A percentile compares a stretch with the other conserved stretches of the same genome.
Conservation (phyloP, 495 filamentous ascomycete species). For the Mytilinidion resinicola region DNA sequence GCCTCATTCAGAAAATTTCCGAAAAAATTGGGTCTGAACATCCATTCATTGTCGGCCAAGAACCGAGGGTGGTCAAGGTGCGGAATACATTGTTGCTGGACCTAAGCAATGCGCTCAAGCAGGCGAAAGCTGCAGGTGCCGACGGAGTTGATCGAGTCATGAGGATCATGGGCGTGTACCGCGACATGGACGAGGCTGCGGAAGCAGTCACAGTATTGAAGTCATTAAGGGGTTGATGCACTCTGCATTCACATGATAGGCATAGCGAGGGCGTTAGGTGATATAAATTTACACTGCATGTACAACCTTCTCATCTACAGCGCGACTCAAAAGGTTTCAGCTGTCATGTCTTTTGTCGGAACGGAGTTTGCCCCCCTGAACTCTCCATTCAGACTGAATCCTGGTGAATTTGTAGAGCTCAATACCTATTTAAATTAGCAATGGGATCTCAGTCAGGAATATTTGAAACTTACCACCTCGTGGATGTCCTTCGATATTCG, state of each 20-base stretch:
- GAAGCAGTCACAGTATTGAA: slow-evolving; percentile 62
- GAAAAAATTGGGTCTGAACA: slow-evolving; percentile 51
- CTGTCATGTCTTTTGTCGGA: slow-evolving; percentile 45
- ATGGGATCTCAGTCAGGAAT: background rate
- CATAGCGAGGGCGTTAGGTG: slow-evolving; percentile 32
- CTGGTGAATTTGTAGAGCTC: slow-evolving; percentile 78
- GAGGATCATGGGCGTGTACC: slow-evolving; percentile 68
- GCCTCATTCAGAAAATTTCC: slow-evolving; percentile 47
- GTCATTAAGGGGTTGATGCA: slow-evolving; percentile 48
- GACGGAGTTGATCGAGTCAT: slow-evolving; percentile 54
- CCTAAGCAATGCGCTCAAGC: slow-evolving; percentile 69
- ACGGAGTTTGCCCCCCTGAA: slow-evolving; percentile 56
- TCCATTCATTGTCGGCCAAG: slow-evolving; percentile 58
- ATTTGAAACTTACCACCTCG: slow-evolving; percentile 62
- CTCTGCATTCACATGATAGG: slow-evolving; percentile 9
- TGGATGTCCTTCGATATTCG: slow-evolving; percentile 71
- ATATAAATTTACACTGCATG: slow-evolving; percentile 16
- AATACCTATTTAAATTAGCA: slow-evolving; percentile 52
- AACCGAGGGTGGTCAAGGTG: slow-evolving; percentile 51
- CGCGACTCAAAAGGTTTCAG: background rate
- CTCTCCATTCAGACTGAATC: slow-evolving; percentile 76
- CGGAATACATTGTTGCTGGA: slow-evolving; percentile 79
- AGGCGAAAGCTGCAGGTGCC: slow-evolving; percentile 51
- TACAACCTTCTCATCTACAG: slow-evolving; percentile 43
- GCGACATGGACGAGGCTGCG: slow-evolving; percentile 63